Percentiles rank a stretch among this genome's conserved stretches.
Conservation (phyloP, 1,139 yeast genomes). For the Oligophagozyma castellii region DNA sequence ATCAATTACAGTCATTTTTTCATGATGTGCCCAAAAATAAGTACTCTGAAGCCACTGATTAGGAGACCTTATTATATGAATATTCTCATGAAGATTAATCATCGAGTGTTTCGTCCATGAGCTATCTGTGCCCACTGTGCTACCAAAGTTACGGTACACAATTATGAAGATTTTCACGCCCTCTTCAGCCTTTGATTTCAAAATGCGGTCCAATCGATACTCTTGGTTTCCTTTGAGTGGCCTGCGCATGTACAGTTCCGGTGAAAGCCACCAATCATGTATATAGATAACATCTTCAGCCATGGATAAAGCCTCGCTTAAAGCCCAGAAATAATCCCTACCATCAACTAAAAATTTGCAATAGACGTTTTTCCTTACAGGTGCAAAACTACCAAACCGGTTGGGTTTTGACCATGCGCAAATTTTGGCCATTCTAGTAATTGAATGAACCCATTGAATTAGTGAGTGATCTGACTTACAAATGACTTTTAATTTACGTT, state of each 20-base stretch:
- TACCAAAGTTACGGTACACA: conserved; percentile 89
- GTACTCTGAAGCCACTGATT: conserved; percentile 89
- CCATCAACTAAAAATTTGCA: conserved; percentile 98
- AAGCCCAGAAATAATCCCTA: conserved; percentile 93
- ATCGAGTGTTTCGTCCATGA: conserved; percentile 88
- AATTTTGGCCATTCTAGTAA: conserved; percentile 52
- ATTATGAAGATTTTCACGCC: conserved; percentile 91
- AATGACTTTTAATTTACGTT: conserved; percentile 60
- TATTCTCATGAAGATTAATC: conserved; percentile 70
- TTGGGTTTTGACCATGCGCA: conserved; percentile 62
- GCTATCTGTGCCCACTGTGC: conserved; percentile 88
- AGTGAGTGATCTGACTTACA: conserved; percentile 63
- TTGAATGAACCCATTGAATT: conserved; percentile 62
- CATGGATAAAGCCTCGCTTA: conserved; percentile 81
- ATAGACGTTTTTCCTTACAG: conserved; percentile 67
- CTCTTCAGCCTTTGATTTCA: conserved; percentile 82
- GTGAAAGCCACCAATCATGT: conserved; percentile 98
- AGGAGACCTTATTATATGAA: conserved; percentile 88
- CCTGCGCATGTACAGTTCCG: conserved; percentile 81
- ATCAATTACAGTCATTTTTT: conserved; percentile 77
- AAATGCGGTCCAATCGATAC: conserved; percentile 79
- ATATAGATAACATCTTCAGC: conserved; percentile 90
- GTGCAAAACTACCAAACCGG: conserved; percentile 86
- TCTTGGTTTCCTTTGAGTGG: conserved; percentile 94
- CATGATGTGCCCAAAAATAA: conserved; percentile 98